Evolutionary conservation across 1,284 basidiomycete species (phyloP), one percentile per base, ranked within the genome.

Genomic region (Leccinum glutinopallens): DNA sequence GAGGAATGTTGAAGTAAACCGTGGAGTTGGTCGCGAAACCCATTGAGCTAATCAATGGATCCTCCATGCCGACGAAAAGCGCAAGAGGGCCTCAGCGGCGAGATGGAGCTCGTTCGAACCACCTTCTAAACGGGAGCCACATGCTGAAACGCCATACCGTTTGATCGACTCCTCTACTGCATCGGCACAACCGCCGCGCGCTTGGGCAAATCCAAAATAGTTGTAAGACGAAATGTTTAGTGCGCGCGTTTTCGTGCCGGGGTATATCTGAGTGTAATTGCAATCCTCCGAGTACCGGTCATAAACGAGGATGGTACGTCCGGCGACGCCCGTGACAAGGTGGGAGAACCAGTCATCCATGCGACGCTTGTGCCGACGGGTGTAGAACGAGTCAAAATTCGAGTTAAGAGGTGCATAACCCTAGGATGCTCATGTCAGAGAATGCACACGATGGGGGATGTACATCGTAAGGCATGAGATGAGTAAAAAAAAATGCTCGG

Each of bases 351-450:
- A 97, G 78, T 98, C 95, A 74, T 98, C 96, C 78, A 99, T 89
- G 63, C 97, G 93, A 29, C 85, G 83, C 80, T 99, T 99, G 70
- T 99, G 86, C 8, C 96, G 90, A 65, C 97, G 92, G 63, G 96
- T 98, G 83, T 98, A 99, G 82, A 99, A 99, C 35, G 96, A 98
- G 80, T 99, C 97, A 72, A 98, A 99, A 78, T 99, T 97, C 39
- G 96, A 97, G 80, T 96, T 97, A 68, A 99, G 84, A 13, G 97
- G 93, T 2, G 97, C 97, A 75, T 98, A 97, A 66, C 96, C 96
- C 93, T 96, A 75, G 19, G 5, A 29, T 6, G 32, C 54, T 59
- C 46, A 46, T 19, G 65, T 71, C 19, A 65, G 53, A 10, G 13
- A 49, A 51, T 58, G 9, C 15, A 15, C 9, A 3, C 4, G 12